These are phyloP conservation scores for Erysimum cheiranthoides DNA, from an alignment of 345 rosid species.

Conservation along the genomic window DNA sequence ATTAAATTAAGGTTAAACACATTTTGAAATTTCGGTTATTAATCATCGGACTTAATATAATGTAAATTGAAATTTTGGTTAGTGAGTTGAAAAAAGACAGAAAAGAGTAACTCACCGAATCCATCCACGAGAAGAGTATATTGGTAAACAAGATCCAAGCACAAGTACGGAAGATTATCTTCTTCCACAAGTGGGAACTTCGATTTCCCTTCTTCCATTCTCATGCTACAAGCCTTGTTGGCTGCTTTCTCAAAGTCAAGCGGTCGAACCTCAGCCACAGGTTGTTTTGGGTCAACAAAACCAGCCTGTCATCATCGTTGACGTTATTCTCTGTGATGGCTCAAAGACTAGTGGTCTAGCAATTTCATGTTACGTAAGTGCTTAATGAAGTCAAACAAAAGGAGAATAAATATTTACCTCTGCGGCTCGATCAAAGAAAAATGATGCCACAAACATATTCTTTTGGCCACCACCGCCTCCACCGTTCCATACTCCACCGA, in stretches of 20 bases:
- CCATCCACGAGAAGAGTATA: slow-evolving; percentile 86
- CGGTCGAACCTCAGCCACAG: slow-evolving; percentile 81
- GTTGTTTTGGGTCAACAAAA: slow-evolving; percentile 62
- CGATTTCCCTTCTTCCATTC: slow-evolving; percentile 64
- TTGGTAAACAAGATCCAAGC: slow-evolving; percentile 96
- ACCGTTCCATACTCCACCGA: slow-evolving; percentile 98
- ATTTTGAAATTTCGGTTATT: background rate
- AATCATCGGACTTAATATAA: background rate
- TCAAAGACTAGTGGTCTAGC: background rate
- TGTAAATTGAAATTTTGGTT: background rate
- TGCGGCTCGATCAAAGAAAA: slow-evolving; percentile 97
- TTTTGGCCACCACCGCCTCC: slow-evolving; percentile 99
- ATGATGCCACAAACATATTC: slow-evolving; percentile 89
- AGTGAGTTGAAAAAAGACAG: background rate
- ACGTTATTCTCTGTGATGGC: slow-evolving; percentile 8
- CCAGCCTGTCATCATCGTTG: slow-evolving; percentile 65
- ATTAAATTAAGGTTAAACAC: background rate
- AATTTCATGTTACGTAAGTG: background rate
- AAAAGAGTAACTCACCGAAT: slow-evolving; percentile 64
- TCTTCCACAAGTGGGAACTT: slow-evolving; percentile 57
- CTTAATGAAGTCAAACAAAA: background rate
- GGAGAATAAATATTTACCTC: slow-evolving; percentile 55
- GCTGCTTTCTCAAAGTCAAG: slow-evolving; percentile 78
- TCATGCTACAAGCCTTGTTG: slow-evolving; percentile 78
- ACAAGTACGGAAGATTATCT: slow-evolving; percentile 70